phyloP scores from a whole-genome alignment of 2,329 filamentous ascomycete species.

The Tolypocladium endophyticum region DNA sequence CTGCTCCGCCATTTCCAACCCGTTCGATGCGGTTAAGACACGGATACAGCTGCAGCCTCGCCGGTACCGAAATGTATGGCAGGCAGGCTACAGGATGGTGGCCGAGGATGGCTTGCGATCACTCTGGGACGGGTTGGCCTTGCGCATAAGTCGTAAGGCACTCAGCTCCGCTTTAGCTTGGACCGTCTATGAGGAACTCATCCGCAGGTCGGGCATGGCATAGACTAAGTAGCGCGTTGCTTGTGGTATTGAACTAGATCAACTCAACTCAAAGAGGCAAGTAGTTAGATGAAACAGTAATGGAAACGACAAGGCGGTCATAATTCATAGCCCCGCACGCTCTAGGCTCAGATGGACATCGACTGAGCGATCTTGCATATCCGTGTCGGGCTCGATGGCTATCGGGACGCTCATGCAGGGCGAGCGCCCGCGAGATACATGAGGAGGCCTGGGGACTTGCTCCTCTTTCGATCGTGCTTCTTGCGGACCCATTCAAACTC shows the following conservation, averaged over 20 bases:
- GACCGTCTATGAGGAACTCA: slow-evolving; percentile 93
- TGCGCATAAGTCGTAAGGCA: slow-evolving; percentile 86
- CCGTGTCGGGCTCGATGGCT: neutral
- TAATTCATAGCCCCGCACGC: neutral
- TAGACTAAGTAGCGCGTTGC: neutral
- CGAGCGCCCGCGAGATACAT: slow-evolving; percentile 47
- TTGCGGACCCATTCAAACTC: slow-evolving; percentile 49
- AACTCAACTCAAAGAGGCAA: neutral
- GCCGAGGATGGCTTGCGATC: slow-evolving; percentile 68
- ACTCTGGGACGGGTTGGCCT: slow-evolving; percentile 73
- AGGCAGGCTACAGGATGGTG: slow-evolving; percentile 69
- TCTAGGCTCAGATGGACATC: neutral
- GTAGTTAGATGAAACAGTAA: neutral
- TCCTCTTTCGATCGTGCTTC: slow-evolving; percentile 41
- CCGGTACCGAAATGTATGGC: slow-evolving; percentile 72
- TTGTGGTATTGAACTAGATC: neutral
- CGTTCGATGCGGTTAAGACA: slow-evolving; percentile 95
- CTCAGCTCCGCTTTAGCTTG: slow-evolving; percentile 91
- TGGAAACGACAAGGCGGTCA: neutral
- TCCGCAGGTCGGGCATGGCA: slow-evolving; percentile 42
- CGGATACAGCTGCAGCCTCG: slow-evolving; percentile 81
- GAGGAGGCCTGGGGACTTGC: slow-evolving; percentile 44
- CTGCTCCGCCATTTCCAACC: slow-evolving; percentile 86
- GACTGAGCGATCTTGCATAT: neutral
- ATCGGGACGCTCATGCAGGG: slow-evolving; percentile 20